Base-by-base conservation (phyloP, 192 early-diverging fungal species). In the Physocladia obscura region DNA sequence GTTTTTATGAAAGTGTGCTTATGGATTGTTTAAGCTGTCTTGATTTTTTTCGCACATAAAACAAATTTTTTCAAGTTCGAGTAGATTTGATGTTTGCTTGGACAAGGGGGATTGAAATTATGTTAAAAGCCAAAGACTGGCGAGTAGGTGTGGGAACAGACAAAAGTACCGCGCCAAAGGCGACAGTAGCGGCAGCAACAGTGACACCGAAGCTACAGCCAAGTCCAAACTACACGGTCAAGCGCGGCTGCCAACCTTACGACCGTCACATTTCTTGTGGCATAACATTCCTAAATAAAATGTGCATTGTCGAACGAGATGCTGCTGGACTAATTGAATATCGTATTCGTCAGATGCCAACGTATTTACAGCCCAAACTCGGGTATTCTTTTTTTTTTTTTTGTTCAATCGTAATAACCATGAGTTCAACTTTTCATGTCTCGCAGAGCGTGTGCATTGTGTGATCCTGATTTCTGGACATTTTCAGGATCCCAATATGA, bases 401-500 rank as follows among this genome's bases (percentile, higher is more conserved):
- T n/a, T 2, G 2, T 60, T n/a, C n/a, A 19, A 1, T 27, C 24
- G 31, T 15, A 40, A 40, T 26, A 17, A 39, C 15, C 21, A 44
- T 39, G 15, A 29, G 31, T 40, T 15, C 40, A 59, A 59, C 8
- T 27, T 19, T 36, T 38, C 31, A 29, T 59, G 15, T 17, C 27
- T n/a, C 8, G 4, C 57, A 71, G 70, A 15, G 59, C 69, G 22
- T 79, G 77, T 47, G 63, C 61, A 2, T 54, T 79, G 29, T 79
- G 77, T 39, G 77, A 79, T 49, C 68, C 68, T 1, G 64, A 75
- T 13, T 35, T 57, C 13, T 79, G 77, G 77, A 73, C 67, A 21
- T 79, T 79, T 55, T 37, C 44, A 4, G 77, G 77, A 17, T 75
- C 73, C 37, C 67, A 79, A 30, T 79, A 79, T 40, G 71, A 81